Evolutionary conservation across 176 grass and related monocot genomes (phyloP).

Genomic region (Phragmites australis): DNA sequence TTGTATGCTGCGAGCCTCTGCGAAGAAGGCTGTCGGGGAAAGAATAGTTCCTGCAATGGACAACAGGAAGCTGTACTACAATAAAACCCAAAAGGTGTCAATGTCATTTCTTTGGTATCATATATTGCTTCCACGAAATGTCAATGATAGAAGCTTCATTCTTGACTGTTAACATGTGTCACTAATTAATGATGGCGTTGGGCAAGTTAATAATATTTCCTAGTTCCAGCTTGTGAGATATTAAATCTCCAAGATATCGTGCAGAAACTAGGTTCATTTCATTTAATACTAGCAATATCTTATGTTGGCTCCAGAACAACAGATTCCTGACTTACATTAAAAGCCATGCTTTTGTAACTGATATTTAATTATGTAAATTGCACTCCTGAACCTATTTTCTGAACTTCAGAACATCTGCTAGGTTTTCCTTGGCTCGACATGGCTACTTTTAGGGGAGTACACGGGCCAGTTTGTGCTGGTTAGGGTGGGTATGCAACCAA

Average conservation of each 20-base stretch:
- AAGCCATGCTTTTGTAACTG: neutral
- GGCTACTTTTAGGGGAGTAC: neutral
- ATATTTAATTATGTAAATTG: constrained; percentile 8
- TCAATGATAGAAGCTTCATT: constrained; percentile 4
- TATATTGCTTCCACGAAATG: constrained; percentile 9
- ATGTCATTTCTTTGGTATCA: neutral
- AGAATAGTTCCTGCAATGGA: constrained; percentile 87
- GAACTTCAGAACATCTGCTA: neutral
- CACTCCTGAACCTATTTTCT: neutral
- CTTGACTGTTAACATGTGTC: neutral
- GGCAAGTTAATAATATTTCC: neutral
- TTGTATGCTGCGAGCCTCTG: constrained; percentile 82
- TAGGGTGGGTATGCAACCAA: neutral
- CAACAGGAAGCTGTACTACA: constrained; percentile 80
- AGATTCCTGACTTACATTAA: neutral
- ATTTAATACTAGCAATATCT: neutral
- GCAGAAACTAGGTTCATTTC: constrained; percentile 13
- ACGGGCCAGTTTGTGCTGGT: neutral
- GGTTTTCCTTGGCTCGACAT: neutral
- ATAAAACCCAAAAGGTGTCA: constrained; percentile 79
- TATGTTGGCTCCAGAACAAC: constrained; percentile 7
- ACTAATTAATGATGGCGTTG: constrained; percentile 1
- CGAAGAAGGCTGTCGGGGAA: constrained; percentile 94
- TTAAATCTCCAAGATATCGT: neutral
- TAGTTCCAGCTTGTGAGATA: neutral